Evolutionary conservation across 176 grass and related monocot genomes (phyloP), one percentile per base, ranked within the genome.

Genomic region (Aechmea fasciata): DNA sequence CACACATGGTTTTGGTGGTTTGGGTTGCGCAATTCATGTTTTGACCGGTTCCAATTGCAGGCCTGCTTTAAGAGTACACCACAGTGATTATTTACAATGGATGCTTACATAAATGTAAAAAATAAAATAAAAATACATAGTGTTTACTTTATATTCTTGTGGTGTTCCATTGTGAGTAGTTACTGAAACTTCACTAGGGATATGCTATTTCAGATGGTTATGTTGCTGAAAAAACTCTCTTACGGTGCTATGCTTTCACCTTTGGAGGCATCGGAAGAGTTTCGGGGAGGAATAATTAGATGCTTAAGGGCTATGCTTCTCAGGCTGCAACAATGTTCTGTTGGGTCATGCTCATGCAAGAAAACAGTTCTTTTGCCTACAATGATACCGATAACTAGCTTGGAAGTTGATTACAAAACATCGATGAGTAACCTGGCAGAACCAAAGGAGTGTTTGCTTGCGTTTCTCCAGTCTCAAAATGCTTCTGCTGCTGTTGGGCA

Each of bases 401-500:
- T 54, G 7, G 68, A 71, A 68, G 28, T 66, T 77, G 13, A 26
- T 10, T 11, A 15, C n/a, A 73, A 53, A 23, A 75, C 67, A 77
- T 48, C 1, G 50, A 68, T 62, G 57, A 85, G 66, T 23, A 29
- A 81, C 13, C 62, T 14, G 51, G 73, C 13, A 48, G 80, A 80
- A 69, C 73, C 71, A 67, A 76, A 87, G 67, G 93, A 85, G 78
- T 97, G 94, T 72, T 78, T 90, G 77, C 73, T 92, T 81, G 81
- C 86, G 75, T 97, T 97, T 71, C 81, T 97, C 51, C 79, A 57
- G 75, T 97, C 94, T 2, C 84, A 80, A 66, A 80, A 84, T 79
- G 94, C 94, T 81, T 90, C 94, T 77, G 81, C 94, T 82, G 86
- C 80, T 47, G 84, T 92, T 9, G 94, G 89, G 48, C 89, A 97